Evolutionary conservation across 306 rosid species (phyloP), one percentile per base, ranked within the genome.

Genomic region (Malus orientalis): DNA sequence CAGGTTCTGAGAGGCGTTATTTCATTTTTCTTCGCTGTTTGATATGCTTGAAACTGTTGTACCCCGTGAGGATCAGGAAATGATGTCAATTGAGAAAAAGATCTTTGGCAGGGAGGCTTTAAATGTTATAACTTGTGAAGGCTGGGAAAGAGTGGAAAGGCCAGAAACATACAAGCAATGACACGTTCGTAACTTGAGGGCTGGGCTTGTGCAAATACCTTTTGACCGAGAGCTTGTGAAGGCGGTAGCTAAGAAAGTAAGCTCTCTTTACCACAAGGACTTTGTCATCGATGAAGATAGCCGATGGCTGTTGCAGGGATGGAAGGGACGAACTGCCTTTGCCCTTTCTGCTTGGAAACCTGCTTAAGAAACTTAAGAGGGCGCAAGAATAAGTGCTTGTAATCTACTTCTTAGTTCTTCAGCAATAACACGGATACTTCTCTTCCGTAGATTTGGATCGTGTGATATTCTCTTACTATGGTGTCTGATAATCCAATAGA

Each of bases 121-220:
- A 76, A 96, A 96, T 79, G 98, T 91, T 12, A 88, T 89, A 83
- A 96, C 99, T 63, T 96, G 99, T 79, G 99, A 96, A 85, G 99
- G 99, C 25, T 89, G 88, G 69, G 98, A 92, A 79, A 87, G 99
- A 86, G 93, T 91, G 67, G 99, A 96, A 85, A 87, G 99, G 75
- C 98, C 99, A 5, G 99, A 96, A 86, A 89, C 99, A 19, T 89
- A 92, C 80, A 91, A 88, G 84, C 99, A 92, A 79, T 96, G 99
- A 97, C 98, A 96, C 72, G 88, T 88, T 51, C 91, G 97, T 12
- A 91, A 81, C 82, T 81, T 92, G 27, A 81, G 98, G 79, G 95
- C 99, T 7, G 98, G 98, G 44, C 92, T 96, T 74, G 68, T 61
- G 61, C 97, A 91, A 76, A 76, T 82, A 33, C 72, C 87, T 59